Percentiles rank a stretch among this genome's conserved stretches.
Evolutionary conservation across 1,284 basidiomycete genomes (phyloP).

Genomic region (Gymnopus androsaceus): DNA sequence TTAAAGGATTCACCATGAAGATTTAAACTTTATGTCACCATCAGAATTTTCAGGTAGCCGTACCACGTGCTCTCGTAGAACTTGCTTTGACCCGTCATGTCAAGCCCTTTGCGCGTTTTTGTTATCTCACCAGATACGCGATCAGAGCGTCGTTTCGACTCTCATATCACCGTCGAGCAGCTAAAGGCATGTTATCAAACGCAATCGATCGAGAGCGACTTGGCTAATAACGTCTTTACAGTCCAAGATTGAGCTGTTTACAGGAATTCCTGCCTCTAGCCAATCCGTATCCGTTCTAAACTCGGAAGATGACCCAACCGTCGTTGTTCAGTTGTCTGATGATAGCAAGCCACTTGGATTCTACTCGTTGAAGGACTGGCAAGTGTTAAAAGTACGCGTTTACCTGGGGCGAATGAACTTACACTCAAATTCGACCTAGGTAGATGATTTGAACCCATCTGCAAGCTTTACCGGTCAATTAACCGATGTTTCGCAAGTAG

Average conservation of each 20-base stretch:
- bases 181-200: constrained; percentile 67
- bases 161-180: constrained; percentile 69
- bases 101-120: constrained; percentile 66
- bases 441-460: constrained; percentile 78
- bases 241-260: constrained; percentile 86
- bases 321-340: constrained; percentile 61
- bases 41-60: too few relatives aligned
- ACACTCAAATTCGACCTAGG: constrained; percentile 43
- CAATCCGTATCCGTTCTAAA: constrained; percentile 71
- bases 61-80: constrained; percentile 1
- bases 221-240: constrained; percentile 34
- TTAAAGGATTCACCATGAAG: too few relatives aligned
- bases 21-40: too few relatives aligned
- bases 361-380: constrained; percentile 71
- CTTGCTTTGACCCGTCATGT: constrained; percentile 32
- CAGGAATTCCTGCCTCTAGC: constrained; percentile 80
- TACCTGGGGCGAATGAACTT: neutral
- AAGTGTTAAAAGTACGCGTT: constrained; percentile 69
- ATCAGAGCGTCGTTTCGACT: constrained; percentile 82
- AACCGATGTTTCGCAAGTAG: constrained; percentile 82
- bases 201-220: constrained; percentile 4
- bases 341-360: constrained; percentile 70
- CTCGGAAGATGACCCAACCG: constrained; percentile 54
- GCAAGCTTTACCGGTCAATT: constrained; percentile 76
- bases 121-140: constrained; percentile 86